Base-by-base conservation (phyloP, 2,329 filamentous ascomycete genomes). In the Ascosphaera apis region DNA sequence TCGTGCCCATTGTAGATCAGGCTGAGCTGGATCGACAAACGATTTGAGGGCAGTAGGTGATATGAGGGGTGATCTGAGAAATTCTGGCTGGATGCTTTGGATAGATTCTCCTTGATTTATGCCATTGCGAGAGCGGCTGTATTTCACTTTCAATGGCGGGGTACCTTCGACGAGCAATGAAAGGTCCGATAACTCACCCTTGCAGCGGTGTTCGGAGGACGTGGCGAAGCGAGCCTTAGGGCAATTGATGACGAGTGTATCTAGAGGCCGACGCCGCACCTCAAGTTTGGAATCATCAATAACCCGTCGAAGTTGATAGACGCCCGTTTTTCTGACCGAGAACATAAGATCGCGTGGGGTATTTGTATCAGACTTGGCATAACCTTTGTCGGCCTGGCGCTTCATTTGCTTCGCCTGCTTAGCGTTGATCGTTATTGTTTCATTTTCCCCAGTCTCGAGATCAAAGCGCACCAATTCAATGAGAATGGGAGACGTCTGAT, bases 211-310 rank as follows among this genome's bases (percentile, higher is more conserved):
- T 2, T 63, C 57, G 3, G 67, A 62, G 15, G 68, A 65, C 4
- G 72, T 63, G 41, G 72, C 71, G 18, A 95, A 72, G 36, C 65
- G 64, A 15, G 82, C 88, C 44, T 72, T 74, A 1, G 88, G 88
- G 51, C 88, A 98, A 18, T 70, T 63, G 9, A 91, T 82, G 34
- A 98, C 76, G 37, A 91, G 75, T 0, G 83, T 78, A 46, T 88
- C 80, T 34, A 74, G 74, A 36, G 65, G 67, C 30, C 69, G 65
- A 30, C 78, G 72, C 47, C 84, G 82, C 8, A 93, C 81, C 52
- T 95, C 83, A 21, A 98, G 68, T 53, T 92, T 91, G 40, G 91
- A 88, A 52, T 91, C 76, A 52, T 98, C 88, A 42, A 92, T 60
- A 7, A 98, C 83, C 50, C 74, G 82, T 39, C 75, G 69, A 21